These are phyloP conservation scores for Helotiales sp. DNA, from an alignment of 2,329 filamentous ascomycete species.

Conservation along the genomic window DNA sequence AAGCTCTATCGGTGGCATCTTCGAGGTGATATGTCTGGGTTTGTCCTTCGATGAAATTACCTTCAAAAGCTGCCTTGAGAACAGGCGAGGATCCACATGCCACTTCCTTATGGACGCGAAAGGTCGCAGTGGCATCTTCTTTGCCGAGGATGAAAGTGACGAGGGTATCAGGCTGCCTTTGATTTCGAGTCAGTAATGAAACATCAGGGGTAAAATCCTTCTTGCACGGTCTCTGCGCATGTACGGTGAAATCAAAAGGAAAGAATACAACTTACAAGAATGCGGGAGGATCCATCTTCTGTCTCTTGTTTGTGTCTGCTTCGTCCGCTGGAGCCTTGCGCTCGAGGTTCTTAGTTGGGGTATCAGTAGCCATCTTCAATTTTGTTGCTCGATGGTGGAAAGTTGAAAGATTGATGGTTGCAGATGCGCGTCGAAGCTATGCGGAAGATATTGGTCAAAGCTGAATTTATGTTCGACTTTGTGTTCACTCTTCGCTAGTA, in stretches of 20 bases:
- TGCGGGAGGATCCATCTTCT: background rate
- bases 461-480: no score
- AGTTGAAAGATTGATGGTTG: no score
- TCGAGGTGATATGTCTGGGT: background rate
- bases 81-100: background rate
- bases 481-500: no score
- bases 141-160: background rate
- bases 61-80: background rate
- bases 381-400: no score
- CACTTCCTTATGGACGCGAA: slow-evolving; percentile 1
- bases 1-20: background rate
- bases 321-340: no score
- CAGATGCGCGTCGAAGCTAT: no score
- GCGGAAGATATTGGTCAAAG: no score
- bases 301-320: background rate
- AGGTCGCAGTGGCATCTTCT: background rate
- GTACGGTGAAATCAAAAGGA: no score
- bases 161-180: background rate
- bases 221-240: no score
- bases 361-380: no score
- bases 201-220: no score
- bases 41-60: background rate
- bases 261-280: background rate
- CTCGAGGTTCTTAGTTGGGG: no score
- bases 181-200: background rate